Evolutionary conservation across 768 basidiomycete species (phyloP), one percentile per base, ranked within the genome.

Genomic region (Boletus barrowsii): DNA sequence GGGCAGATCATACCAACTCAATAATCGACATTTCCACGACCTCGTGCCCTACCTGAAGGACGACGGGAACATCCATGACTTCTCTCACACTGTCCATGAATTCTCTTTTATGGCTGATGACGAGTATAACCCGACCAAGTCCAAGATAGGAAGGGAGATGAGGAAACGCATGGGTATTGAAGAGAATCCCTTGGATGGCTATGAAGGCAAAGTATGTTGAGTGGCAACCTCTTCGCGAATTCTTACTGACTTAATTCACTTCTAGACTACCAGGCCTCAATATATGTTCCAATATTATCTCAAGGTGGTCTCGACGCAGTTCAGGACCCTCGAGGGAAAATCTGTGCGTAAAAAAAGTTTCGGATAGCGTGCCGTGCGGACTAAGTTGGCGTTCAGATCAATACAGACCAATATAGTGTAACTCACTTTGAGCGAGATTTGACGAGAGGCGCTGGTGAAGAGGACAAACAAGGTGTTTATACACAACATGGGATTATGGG

Each of bases 261-360:
- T 18, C 2, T 54, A 90, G 87, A 93, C 93, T 1, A 75, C 72
- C 60, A 88, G 89, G 66, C 72, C 86, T 24, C 82, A 93, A 61
- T 96, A 92, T 70, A 94, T 97, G 93, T 97, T 93, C 82, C 93
- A 98, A 68, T 96, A 98, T 73, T 98, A 98, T 84, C 79, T 99
- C 65, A 99, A 99, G 73, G 96, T 99, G 42, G 97, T 99, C 39
- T 93, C 93, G 8, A 99, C 96, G 3, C 88, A 89, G 67, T 98
- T 97, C 75, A 81, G 83, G 57, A 89, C 86, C n/a, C 75, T 96
- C 26, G 83, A 88, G 56, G 88, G 85, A 30, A 80, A 87, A 61
- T 68, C 73, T 10, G 88, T 89, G 66, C 41, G 83, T 73, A 29
- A 43, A 22, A 22, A 22, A 22, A 51, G 48, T 20, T 22, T 44